Evolutionary conservation across 305 asterid species (phyloP).

Genomic region (Fraxinus platypoda): DNA sequence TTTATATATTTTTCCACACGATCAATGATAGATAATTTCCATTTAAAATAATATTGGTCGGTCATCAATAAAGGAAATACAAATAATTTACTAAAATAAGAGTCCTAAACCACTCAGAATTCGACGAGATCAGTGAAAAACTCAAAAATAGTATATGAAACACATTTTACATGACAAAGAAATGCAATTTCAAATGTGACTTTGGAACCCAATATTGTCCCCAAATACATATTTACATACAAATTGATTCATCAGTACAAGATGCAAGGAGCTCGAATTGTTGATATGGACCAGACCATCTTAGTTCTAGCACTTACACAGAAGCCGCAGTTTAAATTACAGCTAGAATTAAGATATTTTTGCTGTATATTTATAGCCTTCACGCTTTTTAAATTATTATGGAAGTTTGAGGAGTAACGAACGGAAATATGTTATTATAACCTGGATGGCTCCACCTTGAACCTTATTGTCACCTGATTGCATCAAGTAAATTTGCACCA

Average conservation of each 20-base stretch:
- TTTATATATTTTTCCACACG: neutral
- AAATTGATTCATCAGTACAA: neutral
- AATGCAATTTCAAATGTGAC: neutral
- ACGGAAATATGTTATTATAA: constrained; percentile 5
- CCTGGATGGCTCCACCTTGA: constrained; percentile 14
- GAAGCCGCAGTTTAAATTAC: neutral
- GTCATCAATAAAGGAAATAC: too few relatives aligned
- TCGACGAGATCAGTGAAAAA: neutral
- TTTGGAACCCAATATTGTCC: neutral
- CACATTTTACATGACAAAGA: neutral
- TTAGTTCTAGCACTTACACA: neutral
- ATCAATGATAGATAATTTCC: neutral
- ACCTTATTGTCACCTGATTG: constrained; percentile 52
- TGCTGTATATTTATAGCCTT: neutral
- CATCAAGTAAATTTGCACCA: constrained; percentile 80
- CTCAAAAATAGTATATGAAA: neutral
- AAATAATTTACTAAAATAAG: neutral
- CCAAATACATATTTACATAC: neutral
- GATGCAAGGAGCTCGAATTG: neutral
- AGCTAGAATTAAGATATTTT: neutral
- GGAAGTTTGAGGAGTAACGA: constrained; percentile 7
- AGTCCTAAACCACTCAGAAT: neutral
- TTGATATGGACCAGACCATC: neutral
- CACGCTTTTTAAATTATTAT: neutral
- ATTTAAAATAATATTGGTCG: too few relatives aligned